Evolutionary conservation across 495 filamentous ascomycete genomes (phyloP).

Genomic region (Penicillium flavigenum): DNA sequence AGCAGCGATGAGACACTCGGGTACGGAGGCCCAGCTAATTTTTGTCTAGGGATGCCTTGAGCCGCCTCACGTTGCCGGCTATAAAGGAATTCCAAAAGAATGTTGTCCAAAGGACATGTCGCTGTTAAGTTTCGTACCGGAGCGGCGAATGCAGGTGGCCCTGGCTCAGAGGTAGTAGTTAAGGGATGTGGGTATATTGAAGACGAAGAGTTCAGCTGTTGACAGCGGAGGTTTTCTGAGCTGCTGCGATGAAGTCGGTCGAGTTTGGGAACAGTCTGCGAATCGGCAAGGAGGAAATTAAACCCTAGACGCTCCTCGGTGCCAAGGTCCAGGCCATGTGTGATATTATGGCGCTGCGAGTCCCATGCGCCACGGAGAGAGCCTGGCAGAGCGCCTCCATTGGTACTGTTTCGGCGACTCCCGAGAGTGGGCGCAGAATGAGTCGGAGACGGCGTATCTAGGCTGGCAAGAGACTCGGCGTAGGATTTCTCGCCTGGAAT

Average conservation of each 20-base stretch:
- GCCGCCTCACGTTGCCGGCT: slow-evolving; percentile 62
- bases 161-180: slow-evolving; percentile 26
- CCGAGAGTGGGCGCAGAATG: slow-evolving; percentile 31
- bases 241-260: slow-evolving; percentile 35
- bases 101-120: slow-evolving; percentile 69
- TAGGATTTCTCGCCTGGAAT: slow-evolving; percentile 28
- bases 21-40: slow-evolving; percentile 69
- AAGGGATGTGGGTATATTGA: slow-evolving; percentile 29
- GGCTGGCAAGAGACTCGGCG: slow-evolving; percentile 35
- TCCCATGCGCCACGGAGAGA: slow-evolving; percentile 41
- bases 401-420: slow-evolving; percentile 33
- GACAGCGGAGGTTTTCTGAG: slow-evolving; percentile 29
- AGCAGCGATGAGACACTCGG: slow-evolving; percentile 73
- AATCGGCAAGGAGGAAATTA: slow-evolving; percentile 62
- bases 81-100: slow-evolving; percentile 76
- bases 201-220: slow-evolving; percentile 26
- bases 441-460: slow-evolving; percentile 40
- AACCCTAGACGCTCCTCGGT: slow-evolving; percentile 61
- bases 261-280: slow-evolving; percentile 44
- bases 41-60: slow-evolving; percentile 56
- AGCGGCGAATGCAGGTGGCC: slow-evolving; percentile 38
- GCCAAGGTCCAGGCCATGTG: slow-evolving; percentile 58
- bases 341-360: slow-evolving; percentile 54
- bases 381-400: slow-evolving; percentile 18
- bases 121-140: slow-evolving; percentile 60